Base-by-base conservation (phyloP, 805 yeast genomes). In the Starmerella scarabaei region DNA sequence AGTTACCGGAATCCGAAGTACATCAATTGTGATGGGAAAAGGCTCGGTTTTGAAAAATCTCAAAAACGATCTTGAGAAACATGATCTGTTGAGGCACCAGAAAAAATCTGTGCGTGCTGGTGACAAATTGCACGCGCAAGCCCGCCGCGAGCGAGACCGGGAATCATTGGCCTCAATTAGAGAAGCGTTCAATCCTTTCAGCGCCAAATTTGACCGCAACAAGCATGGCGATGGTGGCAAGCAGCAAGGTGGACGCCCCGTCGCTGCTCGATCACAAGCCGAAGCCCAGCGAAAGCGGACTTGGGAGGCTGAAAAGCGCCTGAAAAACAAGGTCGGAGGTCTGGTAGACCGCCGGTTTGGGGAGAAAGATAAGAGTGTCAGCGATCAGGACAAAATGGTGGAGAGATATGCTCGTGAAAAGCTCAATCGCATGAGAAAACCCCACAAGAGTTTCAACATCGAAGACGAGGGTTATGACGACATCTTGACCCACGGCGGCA, bases 331-430 rank as follows among this genome's bases (percentile, higher is more conserved):
- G 57, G 74, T 68, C 29, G 95, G 96, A 38, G 83, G 82, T 2
- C 54, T 91, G 12, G 59, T 75, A 2, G 98, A 91, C 65, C 71
- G 85, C 50, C 74, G 95, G 62, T 88, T 91, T 59, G 99, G 98
- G 57, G 98, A 91, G 56, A 71, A 72, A 48, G 78, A 83, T 59
- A 58, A 66, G 6, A 59, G 66, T 35, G 54, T 91, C 66, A 72
- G 79, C n/a, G 76, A 76, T 11, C 97, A 91, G 60, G 95, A 91
- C 51, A 83, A 80, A 59, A 85, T 85, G 94, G 71, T 91, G 62
- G 94, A 80, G 56, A 76, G 98, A 64, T 91, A 84, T 65, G 82
- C 95, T 3, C 74, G 78, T 41, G 97, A 88, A 64, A 71, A 81
- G 56, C 93, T 84, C 58, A 44, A 44, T 20, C 30, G 23, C 9